A percentile compares a stretch with the other conserved stretches of the same genome.
Evolutionary conservation across 768 basidiomycete species (phyloP).

Genomic region (Suillus cothurnatus): DNA sequence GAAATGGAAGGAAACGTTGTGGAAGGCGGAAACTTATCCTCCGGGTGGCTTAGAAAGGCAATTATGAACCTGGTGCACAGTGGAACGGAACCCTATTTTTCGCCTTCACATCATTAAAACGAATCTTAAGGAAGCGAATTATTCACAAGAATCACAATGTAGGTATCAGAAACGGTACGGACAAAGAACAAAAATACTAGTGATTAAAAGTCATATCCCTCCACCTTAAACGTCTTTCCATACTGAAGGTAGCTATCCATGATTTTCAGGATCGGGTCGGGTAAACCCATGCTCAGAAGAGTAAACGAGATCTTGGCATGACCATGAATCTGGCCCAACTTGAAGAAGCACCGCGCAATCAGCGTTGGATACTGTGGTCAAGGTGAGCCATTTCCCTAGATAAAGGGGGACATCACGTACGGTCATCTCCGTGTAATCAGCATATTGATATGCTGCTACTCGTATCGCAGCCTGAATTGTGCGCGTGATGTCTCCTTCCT

Average conservation of each 20-base stretch:
- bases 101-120: neutral
- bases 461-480: conserved; percentile 91
- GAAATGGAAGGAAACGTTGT: conserved; percentile 2
- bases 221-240: conserved; percentile 85
- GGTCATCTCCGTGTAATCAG: conserved; percentile 87
- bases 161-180: neutral
- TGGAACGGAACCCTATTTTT: conserved; percentile 2
- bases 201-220: conserved; percentile 77
- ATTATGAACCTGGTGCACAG: neutral
- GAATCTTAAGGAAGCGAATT: conserved; percentile 3
- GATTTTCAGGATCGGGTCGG: conserved; percentile 86
- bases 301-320: conserved; percentile 94
- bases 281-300: conserved; percentile 90
- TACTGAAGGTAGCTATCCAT: conserved; percentile 93
- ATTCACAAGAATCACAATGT: neutral
- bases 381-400: conserved; percentile 4
- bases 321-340: conserved; percentile 90
- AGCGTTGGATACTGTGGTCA: conserved; percentile 78
- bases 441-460: conserved; percentile 89
- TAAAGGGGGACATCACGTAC: conserved; percentile 46
- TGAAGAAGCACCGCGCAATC: conserved; percentile 90
- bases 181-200: neutral
- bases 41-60: conserved; percentile 13
- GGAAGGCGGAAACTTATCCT: conserved; percentile 6
- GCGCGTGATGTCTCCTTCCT: conserved; percentile 91